phyloP scores from a whole-genome alignment of 495 filamentous ascomycete genomes.

The Penicillium fimorum region DNA sequence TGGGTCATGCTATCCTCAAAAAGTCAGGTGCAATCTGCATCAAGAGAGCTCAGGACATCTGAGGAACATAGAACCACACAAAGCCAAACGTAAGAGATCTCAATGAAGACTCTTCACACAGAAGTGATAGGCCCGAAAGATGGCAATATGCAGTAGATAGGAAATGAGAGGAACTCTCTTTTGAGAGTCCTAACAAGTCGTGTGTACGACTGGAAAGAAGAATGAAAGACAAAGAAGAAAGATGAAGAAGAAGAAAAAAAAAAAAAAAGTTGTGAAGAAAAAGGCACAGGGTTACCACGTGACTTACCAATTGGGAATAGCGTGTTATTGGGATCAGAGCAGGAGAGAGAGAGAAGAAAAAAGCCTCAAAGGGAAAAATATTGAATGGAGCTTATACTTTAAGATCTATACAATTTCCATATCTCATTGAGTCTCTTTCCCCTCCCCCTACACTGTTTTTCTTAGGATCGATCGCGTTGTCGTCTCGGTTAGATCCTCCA shows the following conservation, averaged over 20 bases:
- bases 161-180: background rate
- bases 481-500: conserved; percentile 34
- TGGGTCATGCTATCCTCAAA: conserved; percentile 3
- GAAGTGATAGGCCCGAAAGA: background rate
- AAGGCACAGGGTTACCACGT: conserved; percentile 32
- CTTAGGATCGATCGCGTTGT: conserved; percentile 15
- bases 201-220: background rate
- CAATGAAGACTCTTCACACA: background rate
- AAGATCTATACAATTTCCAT: conserved; percentile 1
- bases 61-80: background rate
- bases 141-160: background rate
- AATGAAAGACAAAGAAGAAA: conserved; percentile 19
- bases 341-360: conserved; percentile 11
- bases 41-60: conserved; percentile 1
- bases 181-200: background rate
- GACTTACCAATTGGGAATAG: conserved; percentile 28
- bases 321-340: conserved; percentile 22
- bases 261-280: conserved; percentile 31
- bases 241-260: conserved; percentile 19
- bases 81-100: background rate
- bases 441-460: background rate
- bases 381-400: conserved; percentile 4
- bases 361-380: conserved; percentile 9
- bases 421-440: background rate
- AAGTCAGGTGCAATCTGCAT: conserved; percentile 4